Evolutionary conservation across 768 basidiomycete species (phyloP), one percentile per base, ranked within the genome.

Genomic region (Hirschioporus abietinus): DNA sequence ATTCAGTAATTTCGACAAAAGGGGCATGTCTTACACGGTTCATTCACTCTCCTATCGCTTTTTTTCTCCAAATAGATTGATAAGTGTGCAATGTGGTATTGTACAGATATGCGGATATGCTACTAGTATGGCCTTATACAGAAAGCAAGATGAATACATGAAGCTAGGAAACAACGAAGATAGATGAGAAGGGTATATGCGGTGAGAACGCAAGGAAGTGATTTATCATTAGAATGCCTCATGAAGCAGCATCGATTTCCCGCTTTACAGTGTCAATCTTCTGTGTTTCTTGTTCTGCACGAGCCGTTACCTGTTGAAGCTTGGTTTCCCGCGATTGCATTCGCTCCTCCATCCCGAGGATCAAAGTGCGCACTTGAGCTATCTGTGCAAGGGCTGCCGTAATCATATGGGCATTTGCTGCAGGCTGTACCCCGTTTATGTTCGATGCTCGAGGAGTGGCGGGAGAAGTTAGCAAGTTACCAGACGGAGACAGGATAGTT

Each of bases 341-440:
- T 65, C 88, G 82, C 71, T 91, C 86, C 66, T 91, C 88, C 87
- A 92, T 91, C 0, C 91, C 91, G 18, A 91, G 77, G 20, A 92
- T 83, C 24, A 91, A 76, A 68, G 89, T 74, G 36, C 88, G 83
- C 5, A 91, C 81, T 67, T 90, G 86, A 70, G 91, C 89, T 34
- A 92, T 81, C 66, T 90, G 86, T 2, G 86, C 83, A 5, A 84
- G 73, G 1, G 84, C 80, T 1, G 81, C 80, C 42, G 82, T 81
- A 27, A 58, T 67, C 60, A 59, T 60, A 10, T 27, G 9, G 18
- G 59, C 58, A 9, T n/a, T n/a, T 1, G 63, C 35, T 26, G 23
- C 20, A 15, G 42, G 20, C 12, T 52, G 42, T 52, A 10, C 1
- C 15, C 42, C 42, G 12, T 10, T 20, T 10, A 10, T 52, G 12